Evolutionary conservation across 495 filamentous ascomycete species (phyloP), one percentile per base, ranked within the genome.

Genomic region (Aspergillus baeticus): DNA sequence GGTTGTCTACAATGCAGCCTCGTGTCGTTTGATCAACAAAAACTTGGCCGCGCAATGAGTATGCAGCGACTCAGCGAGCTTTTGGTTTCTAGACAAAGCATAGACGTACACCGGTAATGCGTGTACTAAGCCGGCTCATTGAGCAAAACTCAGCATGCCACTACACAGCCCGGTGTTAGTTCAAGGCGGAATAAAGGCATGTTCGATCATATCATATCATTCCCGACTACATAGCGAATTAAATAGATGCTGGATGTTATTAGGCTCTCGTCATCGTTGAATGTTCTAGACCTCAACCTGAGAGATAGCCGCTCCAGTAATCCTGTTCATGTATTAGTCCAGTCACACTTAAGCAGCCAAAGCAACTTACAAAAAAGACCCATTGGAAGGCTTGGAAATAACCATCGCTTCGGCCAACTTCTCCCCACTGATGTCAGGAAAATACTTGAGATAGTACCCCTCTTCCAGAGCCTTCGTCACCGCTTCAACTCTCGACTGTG

Each of bases 351-450:
- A 46, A 35, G 20, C 26, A 29, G 23, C 3, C 14, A n/a, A 21
- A 29, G 31, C 14, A 51, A 68, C 74, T 44, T 74, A 78, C 76
- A 78, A 58, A 50, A 77, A 78, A 11, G 76, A 76, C 18, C 76
- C 76, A 43, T 77, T 77, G 10, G 76, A 77, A 7, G 94, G 94
- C 74, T 89, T 88, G 69, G 87, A 94, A 18, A 94, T 92, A 43
- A 98, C 90, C 58, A 98, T 87, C 1, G 92, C 92, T 48, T 84
- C 82, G 22, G 83, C 76, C 62, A 89, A 76, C 72, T 89, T 87
- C 75, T 91, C 89, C 44, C 81, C 80, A 2, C 69, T 85, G 51
- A 97, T 80, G 57, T 82, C 81, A 4, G 85, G 81, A 67, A 88
- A 84, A 69, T 86, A 85, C 62, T 82, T 82, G 49, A 70, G 66